Conservation (phyloP, 768 basidiomycete species). For the Russula sp. region DNA sequence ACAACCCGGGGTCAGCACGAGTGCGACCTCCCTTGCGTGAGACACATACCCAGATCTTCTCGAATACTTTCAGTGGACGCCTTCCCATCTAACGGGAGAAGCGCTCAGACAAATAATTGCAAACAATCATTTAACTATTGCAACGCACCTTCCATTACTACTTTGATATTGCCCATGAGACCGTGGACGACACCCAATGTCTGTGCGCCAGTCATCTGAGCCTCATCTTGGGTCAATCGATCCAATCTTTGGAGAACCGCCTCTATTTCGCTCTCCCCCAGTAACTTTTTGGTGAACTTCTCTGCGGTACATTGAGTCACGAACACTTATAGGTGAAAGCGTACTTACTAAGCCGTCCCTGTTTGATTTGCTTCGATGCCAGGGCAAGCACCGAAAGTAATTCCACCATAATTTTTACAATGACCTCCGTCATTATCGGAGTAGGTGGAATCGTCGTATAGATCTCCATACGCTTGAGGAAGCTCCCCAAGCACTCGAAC, state of each 20-base stretch:
- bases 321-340: too few species aligned
- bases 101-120: not conserved
- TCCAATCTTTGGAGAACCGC: too few species aligned
- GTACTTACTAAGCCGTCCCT: constrained; percentile 10
- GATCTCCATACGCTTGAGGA: not conserved
- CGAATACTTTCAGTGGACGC: not conserved
- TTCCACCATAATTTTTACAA: not conserved
- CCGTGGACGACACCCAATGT: too few species aligned
- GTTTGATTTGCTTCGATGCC: constrained; percentile 7
- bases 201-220: too few species aligned
- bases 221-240: too few species aligned
- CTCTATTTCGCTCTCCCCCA: too few species aligned
- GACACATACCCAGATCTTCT: not conserved
- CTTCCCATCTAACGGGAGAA: not conserved
- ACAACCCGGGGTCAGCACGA: too few species aligned
- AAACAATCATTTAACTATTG: not conserved
- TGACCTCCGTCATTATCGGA: not conserved
- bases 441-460: not conserved
- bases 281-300: not conserved
- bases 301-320: not conserved
- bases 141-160: not conserved
- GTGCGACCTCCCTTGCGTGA: too few species aligned
- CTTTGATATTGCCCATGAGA: too few species aligned
- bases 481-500: not conserved
- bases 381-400: not conserved